These are phyloP conservation scores for Gloeophyllum trabeum DNA, from an alignment of 768 basidiomycete genomes.

Conservation along the genomic window DNA sequence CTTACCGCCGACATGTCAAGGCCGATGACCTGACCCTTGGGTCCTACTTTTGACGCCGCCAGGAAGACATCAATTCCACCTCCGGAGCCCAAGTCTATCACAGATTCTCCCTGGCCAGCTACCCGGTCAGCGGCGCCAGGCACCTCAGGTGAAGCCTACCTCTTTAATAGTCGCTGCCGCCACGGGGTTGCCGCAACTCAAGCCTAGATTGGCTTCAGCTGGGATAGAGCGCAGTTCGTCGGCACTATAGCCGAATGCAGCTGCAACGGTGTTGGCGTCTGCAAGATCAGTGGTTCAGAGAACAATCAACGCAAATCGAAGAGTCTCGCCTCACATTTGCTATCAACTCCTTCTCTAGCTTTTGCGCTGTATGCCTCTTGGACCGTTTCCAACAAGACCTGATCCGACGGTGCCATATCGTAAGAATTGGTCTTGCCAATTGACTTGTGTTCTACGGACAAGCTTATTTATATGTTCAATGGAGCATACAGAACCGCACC, in stretches of 20 bases:
- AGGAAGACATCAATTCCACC: slow-evolving; percentile 46
- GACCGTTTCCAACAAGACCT: background rate
- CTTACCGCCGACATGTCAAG: slow-evolving; percentile 39
- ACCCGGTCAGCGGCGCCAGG: background rate
- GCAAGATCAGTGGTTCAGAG: background rate
- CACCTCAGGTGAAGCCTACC: slow-evolving; percentile 15
- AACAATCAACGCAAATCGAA: background rate
- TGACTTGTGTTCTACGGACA: too few species aligned
- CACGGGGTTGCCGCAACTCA: slow-evolving; percentile 45
- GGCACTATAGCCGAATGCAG: slow-evolving; percentile 35
- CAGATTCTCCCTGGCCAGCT: slow-evolving; percentile 34
- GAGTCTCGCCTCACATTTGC: too few species aligned
- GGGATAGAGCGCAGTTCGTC: slow-evolving; percentile 33
- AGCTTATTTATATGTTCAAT: too few species aligned
- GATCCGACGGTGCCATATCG: background rate
- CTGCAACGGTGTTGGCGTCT: slow-evolving; percentile 23
- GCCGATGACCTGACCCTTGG: slow-evolving; percentile 38
- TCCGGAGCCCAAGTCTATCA: slow-evolving; percentile 47
- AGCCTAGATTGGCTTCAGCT: slow-evolving; percentile 31
- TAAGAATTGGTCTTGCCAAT: too few species aligned
- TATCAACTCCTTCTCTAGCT: background rate
- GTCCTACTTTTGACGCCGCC: slow-evolving; percentile 37
- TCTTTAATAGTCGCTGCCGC: slow-evolving; percentile 32
- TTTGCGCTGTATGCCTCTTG: background rate
- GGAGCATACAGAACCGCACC: too few species aligned